Evolutionary conservation across 75 land plant genomes (phyloP).

Genomic region (Picea sitchensis): DNA sequence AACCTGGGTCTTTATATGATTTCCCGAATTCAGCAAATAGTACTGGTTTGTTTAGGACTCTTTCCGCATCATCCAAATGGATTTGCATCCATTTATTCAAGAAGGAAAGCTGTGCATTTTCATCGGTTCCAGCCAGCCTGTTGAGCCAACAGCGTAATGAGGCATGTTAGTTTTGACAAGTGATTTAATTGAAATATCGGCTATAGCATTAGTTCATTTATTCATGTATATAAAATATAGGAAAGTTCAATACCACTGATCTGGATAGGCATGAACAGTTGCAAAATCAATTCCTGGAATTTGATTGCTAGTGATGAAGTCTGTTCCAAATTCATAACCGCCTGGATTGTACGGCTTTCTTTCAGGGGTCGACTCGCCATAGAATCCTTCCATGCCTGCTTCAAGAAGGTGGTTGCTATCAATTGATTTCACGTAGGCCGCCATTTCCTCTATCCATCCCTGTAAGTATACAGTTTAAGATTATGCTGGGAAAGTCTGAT

Average conservation of each 20-base stretch:
- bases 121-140: conserved; percentile 38
- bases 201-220: neutral
- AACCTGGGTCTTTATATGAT: conserved; percentile 14
- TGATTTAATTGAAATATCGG: neutral
- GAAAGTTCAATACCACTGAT: conserved; percentile 30
- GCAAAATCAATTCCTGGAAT: conserved; percentile 45
- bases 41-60: conserved; percentile 39
- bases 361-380: conserved; percentile 22
- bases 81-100: conserved; percentile 29
- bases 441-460: conserved; percentile 63
- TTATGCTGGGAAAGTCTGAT: neutral
- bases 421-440: conserved; percentile 42
- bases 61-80: conserved; percentile 33
- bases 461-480: conserved; percentile 11
- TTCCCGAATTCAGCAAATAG: conserved; percentile 55
- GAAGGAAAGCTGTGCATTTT: conserved; percentile 27
- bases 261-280: conserved; percentile 60
- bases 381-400: conserved; percentile 58
- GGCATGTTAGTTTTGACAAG: neutral
- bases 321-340: conserved; percentile 33
- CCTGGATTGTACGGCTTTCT: conserved; percentile 25
- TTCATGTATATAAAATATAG: too few species aligned
- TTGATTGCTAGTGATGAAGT: conserved; percentile 43
- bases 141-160: neutral
- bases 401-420: conserved; percentile 54